These are phyloP conservation scores for Suhomyces maxii DNA, from an alignment of 1,139 yeast species.

Conservation along the genomic window DNA sequence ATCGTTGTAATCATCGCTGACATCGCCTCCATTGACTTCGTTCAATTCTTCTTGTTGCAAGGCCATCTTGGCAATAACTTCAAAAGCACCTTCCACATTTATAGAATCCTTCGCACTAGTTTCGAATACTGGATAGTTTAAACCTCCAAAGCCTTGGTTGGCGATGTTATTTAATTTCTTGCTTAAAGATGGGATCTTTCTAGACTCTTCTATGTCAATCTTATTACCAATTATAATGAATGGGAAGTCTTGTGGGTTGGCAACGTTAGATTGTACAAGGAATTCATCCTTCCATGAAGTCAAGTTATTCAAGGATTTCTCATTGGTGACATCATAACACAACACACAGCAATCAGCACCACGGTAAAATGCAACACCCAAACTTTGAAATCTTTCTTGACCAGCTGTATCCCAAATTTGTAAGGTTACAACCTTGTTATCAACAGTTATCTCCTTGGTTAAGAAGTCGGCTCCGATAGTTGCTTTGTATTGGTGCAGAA, in stretches of 20 bases:
- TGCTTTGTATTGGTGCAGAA: slow-evolving; percentile 94
- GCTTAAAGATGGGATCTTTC: slow-evolving; percentile 71
- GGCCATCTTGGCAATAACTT: slow-evolving; percentile 93
- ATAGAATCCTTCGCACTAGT: slow-evolving; percentile 30
- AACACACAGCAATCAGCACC: slow-evolving; percentile 98
- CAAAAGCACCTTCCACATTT: slow-evolving; percentile 87
- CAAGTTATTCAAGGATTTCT: slow-evolving; percentile 82
- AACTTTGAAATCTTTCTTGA: slow-evolving; percentile 93
- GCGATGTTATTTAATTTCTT: slow-evolving; percentile 88
- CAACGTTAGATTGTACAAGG: slow-evolving; percentile 86
- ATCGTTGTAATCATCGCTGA: slow-evolving; percentile 77
- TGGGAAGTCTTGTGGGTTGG: slow-evolving; percentile 93
- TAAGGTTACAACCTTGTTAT: slow-evolving; percentile 76
- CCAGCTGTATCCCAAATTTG: slow-evolving; percentile 99
- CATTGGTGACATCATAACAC: slow-evolving; percentile 45
- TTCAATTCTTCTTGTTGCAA: slow-evolving; percentile 87
- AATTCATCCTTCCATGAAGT: slow-evolving; percentile 96
- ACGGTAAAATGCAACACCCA: slow-evolving; percentile 96
- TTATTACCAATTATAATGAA: slow-evolving; percentile 94
- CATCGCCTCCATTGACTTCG: slow-evolving; percentile 81
- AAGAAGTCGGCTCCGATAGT: slow-evolving; percentile 97
- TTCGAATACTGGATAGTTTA: slow-evolving; percentile 77
- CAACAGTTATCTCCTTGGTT: slow-evolving; percentile 85
- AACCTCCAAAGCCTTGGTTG: slow-evolving; percentile 67
- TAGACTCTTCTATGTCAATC: slow-evolving; percentile 89